These are phyloP conservation scores for Talaromyces sp. DNA, from an alignment of 2,329 filamentous ascomycete genomes.

Conservation along the genomic window DNA sequence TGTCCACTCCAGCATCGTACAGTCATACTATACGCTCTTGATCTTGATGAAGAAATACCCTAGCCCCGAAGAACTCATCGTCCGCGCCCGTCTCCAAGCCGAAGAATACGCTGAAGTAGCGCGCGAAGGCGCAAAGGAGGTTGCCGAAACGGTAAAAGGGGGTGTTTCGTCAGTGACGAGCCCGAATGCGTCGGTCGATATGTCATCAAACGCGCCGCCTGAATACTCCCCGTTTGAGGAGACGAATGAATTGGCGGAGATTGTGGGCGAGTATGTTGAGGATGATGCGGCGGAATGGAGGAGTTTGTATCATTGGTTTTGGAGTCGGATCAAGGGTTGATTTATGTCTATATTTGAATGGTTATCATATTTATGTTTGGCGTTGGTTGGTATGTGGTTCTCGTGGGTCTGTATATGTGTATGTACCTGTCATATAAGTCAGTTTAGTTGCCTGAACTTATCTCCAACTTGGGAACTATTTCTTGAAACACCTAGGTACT, in stretches of 20 bases:
- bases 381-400: neutral
- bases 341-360: neutral
- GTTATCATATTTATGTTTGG: neutral
- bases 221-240: conserved; percentile 25
- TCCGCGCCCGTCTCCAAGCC: conserved; percentile 39
- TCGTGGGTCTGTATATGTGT: neutral
- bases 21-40: conserved; percentile 67
- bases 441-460: neutral
- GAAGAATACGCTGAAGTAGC: conserved; percentile 44
- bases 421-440: neutral
- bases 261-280: conserved; percentile 48
- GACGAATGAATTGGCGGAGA: conserved; percentile 45
- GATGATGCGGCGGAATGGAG: conserved; percentile 43
- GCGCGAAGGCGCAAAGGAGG: conserved; percentile 40
- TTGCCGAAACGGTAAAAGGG: conserved; percentile 16
- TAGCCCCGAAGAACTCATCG: conserved; percentile 42
- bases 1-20: conserved; percentile 70
- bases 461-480: neutral
- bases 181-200: conserved; percentile 33
- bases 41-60: conserved; percentile 47
- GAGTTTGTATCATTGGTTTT: conserved; percentile 44
- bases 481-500: neutral
- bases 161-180: conserved; percentile 20
- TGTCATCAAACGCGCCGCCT: conserved; percentile 29
- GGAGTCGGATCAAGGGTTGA: conserved; percentile 28